A percentile compares a stretch with the other conserved stretches of the same genome.
These are phyloP conservation scores for Tolypocladium inflatum DNA, from an alignment of 2,329 filamentous ascomycete genomes.

Conservation along the genomic window DNA sequence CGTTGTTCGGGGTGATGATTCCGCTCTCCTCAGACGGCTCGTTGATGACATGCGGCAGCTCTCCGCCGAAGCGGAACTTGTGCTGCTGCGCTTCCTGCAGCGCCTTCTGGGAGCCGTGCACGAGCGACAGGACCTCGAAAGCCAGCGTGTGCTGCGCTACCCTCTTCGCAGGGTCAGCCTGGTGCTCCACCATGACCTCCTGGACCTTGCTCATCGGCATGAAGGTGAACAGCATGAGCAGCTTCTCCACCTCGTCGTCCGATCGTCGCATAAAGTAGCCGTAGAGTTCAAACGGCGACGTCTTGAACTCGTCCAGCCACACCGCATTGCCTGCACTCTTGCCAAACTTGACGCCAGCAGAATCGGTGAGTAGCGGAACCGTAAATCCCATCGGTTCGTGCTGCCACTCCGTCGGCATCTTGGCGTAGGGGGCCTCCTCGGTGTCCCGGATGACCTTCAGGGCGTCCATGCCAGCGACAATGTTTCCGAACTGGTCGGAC, in stretches of 20 bases:
- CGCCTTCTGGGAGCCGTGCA: constrained; percentile 63
- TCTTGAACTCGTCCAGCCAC: constrained; percentile 81
- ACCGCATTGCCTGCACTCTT: constrained; percentile 91
- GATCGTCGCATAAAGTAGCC: constrained; percentile 78
- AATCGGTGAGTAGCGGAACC: constrained; percentile 78
- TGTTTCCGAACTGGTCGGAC: constrained; percentile 94
- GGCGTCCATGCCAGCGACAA: constrained; percentile 78
- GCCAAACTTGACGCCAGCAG: constrained; percentile 82
- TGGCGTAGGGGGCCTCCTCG: constrained; percentile 34
- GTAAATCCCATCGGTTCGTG: constrained; percentile 75
- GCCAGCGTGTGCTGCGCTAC: constrained; percentile 77
- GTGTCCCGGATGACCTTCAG: constrained; percentile 63
- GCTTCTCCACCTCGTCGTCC: constrained; percentile 70
- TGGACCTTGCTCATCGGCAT: constrained; percentile 62
- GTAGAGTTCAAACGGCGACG: constrained; percentile 77
- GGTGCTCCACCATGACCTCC: constrained; percentile 58
- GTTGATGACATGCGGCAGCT: constrained; percentile 18
- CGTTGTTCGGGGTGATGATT: constrained; percentile 34
- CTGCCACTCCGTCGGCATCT: constrained; percentile 30
- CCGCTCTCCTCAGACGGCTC: constrained; percentile 18
- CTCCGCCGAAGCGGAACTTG: constrained; percentile 34
- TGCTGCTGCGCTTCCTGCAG: constrained; percentile 49
- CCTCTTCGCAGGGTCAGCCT: constrained; percentile 57
- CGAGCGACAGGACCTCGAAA: constrained; percentile 68
- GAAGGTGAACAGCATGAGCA: constrained; percentile 88